Percentiles rank a stretch among this genome's conserved stretches.
Evolutionary conservation across 208 protist species (phyloP).

Genomic region (Trypanosoma vivax): DNA sequence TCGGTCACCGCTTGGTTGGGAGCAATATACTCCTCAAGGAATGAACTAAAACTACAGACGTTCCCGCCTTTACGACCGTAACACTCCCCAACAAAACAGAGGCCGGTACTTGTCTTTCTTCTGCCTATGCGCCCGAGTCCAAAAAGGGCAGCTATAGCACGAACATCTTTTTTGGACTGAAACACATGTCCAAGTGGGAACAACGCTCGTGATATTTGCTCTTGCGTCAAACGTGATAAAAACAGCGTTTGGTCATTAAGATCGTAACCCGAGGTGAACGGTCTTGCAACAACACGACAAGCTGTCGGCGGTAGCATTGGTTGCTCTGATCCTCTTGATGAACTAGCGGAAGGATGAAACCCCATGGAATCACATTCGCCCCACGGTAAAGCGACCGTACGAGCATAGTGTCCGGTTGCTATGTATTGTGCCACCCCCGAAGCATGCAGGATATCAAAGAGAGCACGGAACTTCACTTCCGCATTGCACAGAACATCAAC

Average conservation of each 20-base stretch:
- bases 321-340: no score
- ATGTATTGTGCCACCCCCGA: slow-evolving; percentile 19
- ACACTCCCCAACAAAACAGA: slow-evolving; percentile 65
- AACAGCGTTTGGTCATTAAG: slow-evolving; percentile 78
- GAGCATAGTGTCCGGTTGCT: slow-evolving; percentile 80
- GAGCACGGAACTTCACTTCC: slow-evolving; percentile 64
- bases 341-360: no score
- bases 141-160: slow-evolving; percentile 27
- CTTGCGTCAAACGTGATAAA: slow-evolving; percentile 37
- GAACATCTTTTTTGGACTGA: slow-evolving; percentile 52
- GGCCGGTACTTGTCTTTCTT: slow-evolving; percentile 76
- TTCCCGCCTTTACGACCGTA: background rate
- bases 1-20: background rate
- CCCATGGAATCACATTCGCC: background rate
- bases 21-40: slow-evolving; percentile 60
- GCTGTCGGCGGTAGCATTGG: no score
- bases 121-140: slow-evolving; percentile 10
- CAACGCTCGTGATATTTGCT: slow-evolving; percentile 24
- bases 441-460: slow-evolving; percentile 20
- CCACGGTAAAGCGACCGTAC: slow-evolving; percentile 20
- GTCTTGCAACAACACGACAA: slow-evolving; percentile 42
- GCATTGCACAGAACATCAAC: slow-evolving; percentile 80
- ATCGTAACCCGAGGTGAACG: slow-evolving; percentile 45
- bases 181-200: slow-evolving; percentile 78
- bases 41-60: slow-evolving; percentile 30